Evolutionary conservation across 352 stramenopile species (phyloP), one percentile per base, ranked within the genome.

Genomic region (Phytophthora aleatoria): DNA sequence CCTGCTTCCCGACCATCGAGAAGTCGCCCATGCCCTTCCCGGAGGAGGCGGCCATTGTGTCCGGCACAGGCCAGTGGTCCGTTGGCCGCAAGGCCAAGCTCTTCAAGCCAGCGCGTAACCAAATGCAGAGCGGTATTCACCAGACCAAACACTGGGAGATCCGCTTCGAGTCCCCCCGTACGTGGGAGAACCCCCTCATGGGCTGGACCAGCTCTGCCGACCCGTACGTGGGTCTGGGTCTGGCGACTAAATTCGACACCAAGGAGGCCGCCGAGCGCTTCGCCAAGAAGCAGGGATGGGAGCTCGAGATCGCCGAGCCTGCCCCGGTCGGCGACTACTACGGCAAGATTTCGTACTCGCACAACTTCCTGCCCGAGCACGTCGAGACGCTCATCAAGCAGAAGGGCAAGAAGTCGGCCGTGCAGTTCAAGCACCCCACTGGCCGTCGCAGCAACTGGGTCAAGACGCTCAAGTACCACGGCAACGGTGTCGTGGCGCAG

Each of bases 121-220:
- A 93, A 71, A 93, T 93, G 86, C 86, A 95, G 70, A 95, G 85
- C 57, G 81, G 83, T 49, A 90, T 71, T 52, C 79, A 91, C 73
- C 84, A 90, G 70, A 93, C 85, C 13, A 85, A 83, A 52, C 86
- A 95, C 75, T 95, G 86, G 86, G 86, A 95, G 70, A 90, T 95
- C 68, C 83, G 84, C 52, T 93, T 93, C 56, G 64, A 91, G 54
- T 44, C 77, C 48, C 69, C 80, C 9, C 82, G 81, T 51, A 92
- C 81, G 64, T 98, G 94, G 94, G 73, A 83, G 24, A 98, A 98
- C 81, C 91, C 92, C 26, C 79, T 98, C 30, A 98, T 98, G 94
- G 92, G 92, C 57, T 98, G 94, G 94, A 96, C 90, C 31, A 94
- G 77, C 54, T 95, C 81, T 41, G 85, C 84, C 27, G 94, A 98